These are phyloP conservation scores for Kwoniella sp. DNA, from an alignment of 768 basidiomycete genomes.

Conservation along the genomic window DNA sequence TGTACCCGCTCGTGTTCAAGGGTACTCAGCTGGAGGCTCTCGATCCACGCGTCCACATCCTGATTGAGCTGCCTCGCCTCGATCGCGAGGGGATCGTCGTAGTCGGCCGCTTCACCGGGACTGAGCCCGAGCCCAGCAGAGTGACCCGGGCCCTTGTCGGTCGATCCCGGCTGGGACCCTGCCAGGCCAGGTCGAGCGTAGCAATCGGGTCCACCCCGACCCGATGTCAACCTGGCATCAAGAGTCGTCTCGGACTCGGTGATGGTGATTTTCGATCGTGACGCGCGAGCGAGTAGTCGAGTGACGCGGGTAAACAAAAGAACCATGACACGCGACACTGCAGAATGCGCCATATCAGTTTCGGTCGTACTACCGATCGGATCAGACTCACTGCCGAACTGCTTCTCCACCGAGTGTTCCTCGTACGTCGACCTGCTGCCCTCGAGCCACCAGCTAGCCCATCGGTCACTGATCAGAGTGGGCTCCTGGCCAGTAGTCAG, in stretches of 20 bases:
- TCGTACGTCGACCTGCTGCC: constrained; percentile 49
- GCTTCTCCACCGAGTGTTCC: constrained; percentile 54
- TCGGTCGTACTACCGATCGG: background rate
- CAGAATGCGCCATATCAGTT: background rate
- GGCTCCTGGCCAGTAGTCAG: constrained; percentile 51
- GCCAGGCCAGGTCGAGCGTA: no score
- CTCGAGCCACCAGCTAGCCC: constrained; percentile 53
- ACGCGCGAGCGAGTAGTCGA: constrained; percentile 30
- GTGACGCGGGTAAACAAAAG: constrained; percentile 40
- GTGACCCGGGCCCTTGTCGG: no score
- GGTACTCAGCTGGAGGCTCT: constrained; percentile 33
- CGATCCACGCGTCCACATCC: constrained; percentile 46
- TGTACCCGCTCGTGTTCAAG: constrained; percentile 47
- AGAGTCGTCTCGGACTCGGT: constrained; percentile 22
- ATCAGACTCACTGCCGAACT: constrained; percentile 51
- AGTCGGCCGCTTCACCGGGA: background rate
- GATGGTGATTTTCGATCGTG: constrained; percentile 12
- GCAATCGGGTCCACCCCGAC: no score
- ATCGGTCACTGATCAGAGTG: constrained; percentile 48
- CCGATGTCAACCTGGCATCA: no score
- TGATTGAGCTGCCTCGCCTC: constrained; percentile 31
- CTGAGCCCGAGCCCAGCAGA: background rate
- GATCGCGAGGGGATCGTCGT: constrained; percentile 16
- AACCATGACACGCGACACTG: constrained; percentile 47
- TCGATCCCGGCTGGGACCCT: no score